Conservation (phyloP, 2,329 filamentous ascomycete species). For the Fonsecaea pedrosoi region DNA sequence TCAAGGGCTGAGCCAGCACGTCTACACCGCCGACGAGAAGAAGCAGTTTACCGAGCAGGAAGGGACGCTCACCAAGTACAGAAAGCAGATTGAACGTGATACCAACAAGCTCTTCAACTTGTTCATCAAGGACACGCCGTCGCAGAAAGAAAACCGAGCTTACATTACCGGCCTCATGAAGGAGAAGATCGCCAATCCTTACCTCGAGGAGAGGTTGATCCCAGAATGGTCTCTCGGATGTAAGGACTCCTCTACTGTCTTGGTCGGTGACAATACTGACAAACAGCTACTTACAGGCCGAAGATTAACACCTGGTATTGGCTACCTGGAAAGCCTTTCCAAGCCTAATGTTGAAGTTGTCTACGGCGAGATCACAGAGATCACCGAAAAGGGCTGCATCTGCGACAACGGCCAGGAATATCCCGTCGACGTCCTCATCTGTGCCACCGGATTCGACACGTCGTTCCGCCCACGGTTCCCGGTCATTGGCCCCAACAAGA, state of each 20-base stretch:
- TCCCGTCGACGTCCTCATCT: slow-evolving; percentile 45
- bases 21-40: slow-evolving; percentile 36
- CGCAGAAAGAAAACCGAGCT: slow-evolving; percentile 28
- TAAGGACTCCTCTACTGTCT: too few species aligned
- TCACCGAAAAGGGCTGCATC: slow-evolving; percentile 43
- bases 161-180: slow-evolving; percentile 37
- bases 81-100: slow-evolving; percentile 30
- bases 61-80: slow-evolving; percentile 27
- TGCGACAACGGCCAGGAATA: slow-evolving; percentile 41
- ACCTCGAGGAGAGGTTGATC: slow-evolving; percentile 35
- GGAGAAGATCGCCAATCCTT: slow-evolving; percentile 31
- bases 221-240: slow-evolving; percentile 33
- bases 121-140: slow-evolving; percentile 27
- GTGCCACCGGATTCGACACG: slow-evolving; percentile 49
- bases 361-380: slow-evolving; percentile 33
- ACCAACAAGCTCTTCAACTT: slow-evolving; percentile 39
- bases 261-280: too few species aligned
- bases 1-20: slow-evolving; percentile 36
- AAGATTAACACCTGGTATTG: slow-evolving; percentile 54
- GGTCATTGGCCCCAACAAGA: slow-evolving; percentile 47
- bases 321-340: slow-evolving; percentile 38
- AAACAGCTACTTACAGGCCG: slow-evolving; percentile 40
- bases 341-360: slow-evolving; percentile 37
- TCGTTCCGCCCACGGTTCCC: slow-evolving; percentile 45
- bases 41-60: slow-evolving; percentile 36